Conservation (phyloP, 2,329 filamentous ascomycete genomes). For the Samsoniella hepiali region DNA sequence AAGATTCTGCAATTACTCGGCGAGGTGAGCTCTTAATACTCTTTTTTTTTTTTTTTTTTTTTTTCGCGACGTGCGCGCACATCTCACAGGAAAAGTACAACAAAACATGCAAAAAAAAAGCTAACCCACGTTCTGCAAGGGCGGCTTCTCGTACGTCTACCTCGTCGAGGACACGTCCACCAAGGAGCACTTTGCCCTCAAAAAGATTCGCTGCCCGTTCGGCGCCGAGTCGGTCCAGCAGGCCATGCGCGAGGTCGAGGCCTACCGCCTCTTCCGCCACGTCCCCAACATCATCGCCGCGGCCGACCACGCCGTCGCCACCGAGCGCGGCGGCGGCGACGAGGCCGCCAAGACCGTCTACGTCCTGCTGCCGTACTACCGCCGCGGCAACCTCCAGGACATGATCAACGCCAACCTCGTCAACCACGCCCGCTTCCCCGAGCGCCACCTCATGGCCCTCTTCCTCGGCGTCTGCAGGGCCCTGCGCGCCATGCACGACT, state of each 20-base stretch:
- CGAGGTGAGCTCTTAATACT: slow-evolving; percentile 56
- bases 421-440: slow-evolving; percentile 87
- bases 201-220: slow-evolving; percentile 98
- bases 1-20: slow-evolving; percentile 92
- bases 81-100: too few relatives aligned
- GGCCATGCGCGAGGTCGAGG: slow-evolving; percentile 95
- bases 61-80: neutral
- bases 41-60: too few relatives aligned
- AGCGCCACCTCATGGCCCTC: slow-evolving; percentile 80
- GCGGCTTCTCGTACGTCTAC: slow-evolving; percentile 98
- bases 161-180: slow-evolving; percentile 88
- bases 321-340: slow-evolving; percentile 62
- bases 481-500: slow-evolving; percentile 87
- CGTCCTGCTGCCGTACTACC: slow-evolving; percentile 92
- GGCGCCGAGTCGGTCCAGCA: slow-evolving; percentile 93
- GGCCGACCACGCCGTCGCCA: slow-evolving; percentile 77
- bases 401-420: slow-evolving; percentile 98
- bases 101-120: too few relatives aligned
- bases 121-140: slow-evolving; percentile 45
- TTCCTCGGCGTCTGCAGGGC: slow-evolving; percentile 91
- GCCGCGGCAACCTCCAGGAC: slow-evolving; percentile 92
- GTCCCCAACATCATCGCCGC: slow-evolving; percentile 83
- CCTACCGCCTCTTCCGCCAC: slow-evolving; percentile 84
- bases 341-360: slow-evolving; percentile 86
- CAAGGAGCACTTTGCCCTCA: slow-evolving; percentile 85